Conservation (phyloP, 2,329 filamentous ascomycete species). For the Fusarium chlamydosporum region DNA sequence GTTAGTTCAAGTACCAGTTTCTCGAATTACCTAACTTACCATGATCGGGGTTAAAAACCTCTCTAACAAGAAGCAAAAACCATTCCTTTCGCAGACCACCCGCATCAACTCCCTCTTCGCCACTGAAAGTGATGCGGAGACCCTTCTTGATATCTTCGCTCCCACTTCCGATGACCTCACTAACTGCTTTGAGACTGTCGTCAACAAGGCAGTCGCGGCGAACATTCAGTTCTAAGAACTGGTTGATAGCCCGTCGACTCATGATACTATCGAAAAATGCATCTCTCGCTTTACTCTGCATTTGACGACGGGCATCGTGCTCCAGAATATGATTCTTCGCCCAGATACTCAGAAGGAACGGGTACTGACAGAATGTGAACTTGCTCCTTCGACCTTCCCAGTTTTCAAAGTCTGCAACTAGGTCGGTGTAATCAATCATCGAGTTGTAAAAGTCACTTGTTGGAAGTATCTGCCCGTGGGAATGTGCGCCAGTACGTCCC, state of each 20-base stretch:
- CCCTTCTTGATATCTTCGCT: constrained; percentile 92
- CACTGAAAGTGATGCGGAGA: constrained; percentile 84
- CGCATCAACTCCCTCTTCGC: constrained; percentile 92
- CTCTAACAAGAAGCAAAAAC: constrained; percentile 89
- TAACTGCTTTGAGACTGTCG: constrained; percentile 87
- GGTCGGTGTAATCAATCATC: constrained; percentile 86
- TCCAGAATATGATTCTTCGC: constrained; percentile 93
- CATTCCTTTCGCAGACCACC: constrained; percentile 93
- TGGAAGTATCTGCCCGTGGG: constrained; percentile 76
- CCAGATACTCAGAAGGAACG: constrained; percentile 91
- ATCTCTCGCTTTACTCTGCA: constrained; percentile 88
- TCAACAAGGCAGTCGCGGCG: constrained; percentile 89
- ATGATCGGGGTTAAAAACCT: constrained; percentile 92
- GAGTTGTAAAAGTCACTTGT: constrained; percentile 91
- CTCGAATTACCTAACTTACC: constrained; percentile 66
- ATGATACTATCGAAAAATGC: constrained; percentile 93
- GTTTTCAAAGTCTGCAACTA: constrained; percentile 86
- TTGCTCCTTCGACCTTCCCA: constrained; percentile 83
- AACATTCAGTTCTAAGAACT: constrained; percentile 82
- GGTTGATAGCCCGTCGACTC: constrained; percentile 78
- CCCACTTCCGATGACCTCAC: constrained; percentile 84
- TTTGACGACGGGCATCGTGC: constrained; percentile 87
- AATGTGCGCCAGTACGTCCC: constrained; percentile 49
- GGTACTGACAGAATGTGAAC: constrained; percentile 93
- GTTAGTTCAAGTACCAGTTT: constrained; percentile 30